Base-by-base conservation (phyloP, 192 early-diverging fungal species). In the Coemansia furcata region DNA sequence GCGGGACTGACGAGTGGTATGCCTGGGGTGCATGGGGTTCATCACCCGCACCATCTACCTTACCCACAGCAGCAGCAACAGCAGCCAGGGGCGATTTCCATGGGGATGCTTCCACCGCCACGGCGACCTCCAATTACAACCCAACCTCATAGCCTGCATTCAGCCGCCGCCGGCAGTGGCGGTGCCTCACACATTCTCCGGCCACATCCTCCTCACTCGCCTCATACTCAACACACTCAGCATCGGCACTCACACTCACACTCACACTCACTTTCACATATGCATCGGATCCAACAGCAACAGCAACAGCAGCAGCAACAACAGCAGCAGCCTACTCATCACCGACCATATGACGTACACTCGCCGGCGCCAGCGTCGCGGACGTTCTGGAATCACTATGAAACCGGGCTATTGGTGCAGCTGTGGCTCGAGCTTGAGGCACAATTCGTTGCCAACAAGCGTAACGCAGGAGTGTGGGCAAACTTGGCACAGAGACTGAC, bases 311-410 rank as follows among this genome's bases (percentile, higher is more conserved):
- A n/a, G n/a, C n/a, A n/a, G n/a, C n/a, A 47, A 29, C 46, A 14
- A 4, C 46, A 52, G 63, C 63, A 55, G 37, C 35, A 14, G 40
- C 66, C 36, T 9, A 38, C 19, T 26, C 69, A 61, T 44, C 73
- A 72, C 33, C 69, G 78, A 17, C 78, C 78, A 29, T 81, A 81
- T 62, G 78, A 81, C 14, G 54, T 81, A 33, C 78, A 76, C 55
- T 66, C 78, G 36, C 66, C 80, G 0, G 80, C 76, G n/a, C 72
- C 75, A 14, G 65, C 80, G 6, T 73, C 75, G 52, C 80, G 80
- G 40, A 82, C 80, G 19, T 82, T 82, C 66, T 82, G 80, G 80
- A 82, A 77, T 69, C 75, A 76, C 60, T 77, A 73, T 54, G 80
- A 82, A 57, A 82, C 80, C 1, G 74, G 72, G 43, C 68, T 77